Evolutionary conservation across 345 rosid species (phyloP).

Genomic region (Odontarrhena argentea): DNA sequence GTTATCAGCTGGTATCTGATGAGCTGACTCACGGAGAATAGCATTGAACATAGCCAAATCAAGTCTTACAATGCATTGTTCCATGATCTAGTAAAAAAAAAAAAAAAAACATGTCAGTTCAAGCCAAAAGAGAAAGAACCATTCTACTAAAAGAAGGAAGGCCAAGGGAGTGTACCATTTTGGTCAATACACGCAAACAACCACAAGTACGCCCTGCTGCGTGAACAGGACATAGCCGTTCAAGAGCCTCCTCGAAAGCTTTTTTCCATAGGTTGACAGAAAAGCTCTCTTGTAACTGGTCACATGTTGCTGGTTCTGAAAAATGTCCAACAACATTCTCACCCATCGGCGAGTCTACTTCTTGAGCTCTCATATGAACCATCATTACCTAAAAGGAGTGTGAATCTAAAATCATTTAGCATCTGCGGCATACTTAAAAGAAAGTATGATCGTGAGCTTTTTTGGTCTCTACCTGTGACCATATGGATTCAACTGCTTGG

Average conservation of each 20-base stretch:
- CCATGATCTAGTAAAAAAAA: constrained; percentile 64
- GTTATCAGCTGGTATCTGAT: constrained; percentile 89
- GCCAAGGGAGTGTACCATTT: constrained; percentile 52
- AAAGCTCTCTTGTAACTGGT: constrained; percentile 78
- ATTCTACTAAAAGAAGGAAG: constrained; percentile 16
- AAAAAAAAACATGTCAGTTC: constrained; percentile 51
- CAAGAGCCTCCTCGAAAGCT: constrained; percentile 80
- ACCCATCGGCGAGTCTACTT: constrained; percentile 43
- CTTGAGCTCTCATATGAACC: constrained; percentile 75
- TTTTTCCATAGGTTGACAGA: constrained; percentile 77
- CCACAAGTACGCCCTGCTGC: constrained; percentile 78
- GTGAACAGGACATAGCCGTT: constrained; percentile 80
- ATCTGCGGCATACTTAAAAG: constrained; percentile 15
- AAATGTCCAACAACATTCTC: constrained; percentile 48
- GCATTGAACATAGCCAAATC: constrained; percentile 99
- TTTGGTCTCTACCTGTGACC: constrained; percentile 84
- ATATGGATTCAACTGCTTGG: constrained; percentile 80
- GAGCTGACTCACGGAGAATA: constrained; percentile 89
- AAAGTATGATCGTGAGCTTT: constrained; percentile 1
- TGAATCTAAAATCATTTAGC: constrained; percentile 19
- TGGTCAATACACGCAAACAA: constrained; percentile 73
- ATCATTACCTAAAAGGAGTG: constrained; percentile 62
- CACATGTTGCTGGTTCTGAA: constrained; percentile 77
- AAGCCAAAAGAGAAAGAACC: constrained; percentile 26
- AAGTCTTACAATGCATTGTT: constrained; percentile 76